Evolutionary conservation across 2,329 filamentous ascomycete species (phyloP).

Genomic region (Fusarium sp.): DNA sequence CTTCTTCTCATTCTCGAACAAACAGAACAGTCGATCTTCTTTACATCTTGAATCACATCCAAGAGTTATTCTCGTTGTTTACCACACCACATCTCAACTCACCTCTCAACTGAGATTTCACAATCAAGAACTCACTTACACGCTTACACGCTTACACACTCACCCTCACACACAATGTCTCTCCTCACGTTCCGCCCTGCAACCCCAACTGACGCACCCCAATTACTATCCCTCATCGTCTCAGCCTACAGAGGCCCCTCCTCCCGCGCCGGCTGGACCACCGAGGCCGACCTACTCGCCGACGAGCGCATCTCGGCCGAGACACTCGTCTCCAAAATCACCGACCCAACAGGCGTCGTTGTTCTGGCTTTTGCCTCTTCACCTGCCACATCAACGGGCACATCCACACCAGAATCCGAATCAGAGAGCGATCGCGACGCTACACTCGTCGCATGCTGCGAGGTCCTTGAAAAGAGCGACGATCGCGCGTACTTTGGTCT

Average conservation of each 20-base stretch:
- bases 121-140: not conserved
- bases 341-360: slow-evolving; percentile 52
- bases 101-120: not conserved
- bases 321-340: slow-evolving; percentile 57
- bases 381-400: slow-evolving; percentile 1
- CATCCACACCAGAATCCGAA: slow-evolving; percentile 26
- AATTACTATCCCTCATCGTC: slow-evolving; percentile 56
- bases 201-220: slow-evolving; percentile 49
- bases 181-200: slow-evolving; percentile 44
- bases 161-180: slow-evolving; percentile 21
- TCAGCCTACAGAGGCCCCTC: slow-evolving; percentile 60
- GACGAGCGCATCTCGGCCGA: slow-evolving; percentile 58
- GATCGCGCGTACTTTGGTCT: slow-evolving; percentile 60
- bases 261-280: slow-evolving; percentile 60
- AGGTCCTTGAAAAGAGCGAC: slow-evolving; percentile 51
- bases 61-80: not conserved
- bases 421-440: slow-evolving; percentile 34
- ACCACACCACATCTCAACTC: not conserved
- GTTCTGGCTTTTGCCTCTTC: slow-evolving; percentile 50
- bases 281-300: slow-evolving; percentile 59
- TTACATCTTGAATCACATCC: not conserved
- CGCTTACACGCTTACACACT: not conserved
- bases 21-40: not conserved
- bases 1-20: not conserved
- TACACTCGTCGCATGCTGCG: slow-evolving; percentile 59